These are phyloP conservation scores for Acorus calamus DNA, from an alignment of 106 monocot genomes.

Conservation along the genomic window DNA sequence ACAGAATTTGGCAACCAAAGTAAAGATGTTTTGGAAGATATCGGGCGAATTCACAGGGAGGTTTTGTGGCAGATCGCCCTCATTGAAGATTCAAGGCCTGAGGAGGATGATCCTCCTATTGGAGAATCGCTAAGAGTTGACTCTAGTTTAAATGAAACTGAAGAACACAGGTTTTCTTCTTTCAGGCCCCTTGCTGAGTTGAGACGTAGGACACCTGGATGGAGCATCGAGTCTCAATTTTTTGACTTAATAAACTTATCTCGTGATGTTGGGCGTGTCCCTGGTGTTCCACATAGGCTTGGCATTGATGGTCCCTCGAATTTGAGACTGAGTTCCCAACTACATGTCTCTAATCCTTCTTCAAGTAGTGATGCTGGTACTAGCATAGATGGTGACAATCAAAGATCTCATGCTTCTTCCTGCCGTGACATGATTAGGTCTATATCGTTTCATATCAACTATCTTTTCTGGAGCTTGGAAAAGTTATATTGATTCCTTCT, in stretches of 20 bases:
- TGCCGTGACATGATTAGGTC: constrained; percentile 91
- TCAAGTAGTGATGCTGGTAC: constrained; percentile 18
- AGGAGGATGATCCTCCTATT: constrained; percentile 28
- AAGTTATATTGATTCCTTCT: constrained; percentile 71
- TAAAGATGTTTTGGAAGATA: constrained; percentile 78
- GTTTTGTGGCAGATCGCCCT: constrained; percentile 86
- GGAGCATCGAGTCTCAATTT: constrained; percentile 92
- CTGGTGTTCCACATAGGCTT: constrained; percentile 42
- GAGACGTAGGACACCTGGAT: constrained; percentile 67
- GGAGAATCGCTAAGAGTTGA: constrained; percentile 39
- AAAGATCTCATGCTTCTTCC: constrained; percentile 57
- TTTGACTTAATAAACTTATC: constrained; percentile 92
- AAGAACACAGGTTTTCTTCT: constrained; percentile 60
- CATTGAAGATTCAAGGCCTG: constrained; percentile 74
- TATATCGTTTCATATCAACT: constrained; percentile 80
- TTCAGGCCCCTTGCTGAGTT: constrained; percentile 82
- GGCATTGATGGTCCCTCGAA: constrained; percentile 37
- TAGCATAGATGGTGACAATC: constrained; percentile 62
- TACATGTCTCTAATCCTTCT: constrained; percentile 23
- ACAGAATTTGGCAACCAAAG: constrained; percentile 85
- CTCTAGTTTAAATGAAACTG: constrained; percentile 29
- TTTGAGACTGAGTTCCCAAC: constrained; percentile 18
- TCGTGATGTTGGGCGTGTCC: constrained; percentile 67
- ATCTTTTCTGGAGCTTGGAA: constrained; percentile 91
- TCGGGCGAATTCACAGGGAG: constrained; percentile 84